Evolutionary conservation across 140 eudicot genomes (phyloP), one percentile per base, ranked within the genome.

Genomic region (Cichorium intybus): DNA sequence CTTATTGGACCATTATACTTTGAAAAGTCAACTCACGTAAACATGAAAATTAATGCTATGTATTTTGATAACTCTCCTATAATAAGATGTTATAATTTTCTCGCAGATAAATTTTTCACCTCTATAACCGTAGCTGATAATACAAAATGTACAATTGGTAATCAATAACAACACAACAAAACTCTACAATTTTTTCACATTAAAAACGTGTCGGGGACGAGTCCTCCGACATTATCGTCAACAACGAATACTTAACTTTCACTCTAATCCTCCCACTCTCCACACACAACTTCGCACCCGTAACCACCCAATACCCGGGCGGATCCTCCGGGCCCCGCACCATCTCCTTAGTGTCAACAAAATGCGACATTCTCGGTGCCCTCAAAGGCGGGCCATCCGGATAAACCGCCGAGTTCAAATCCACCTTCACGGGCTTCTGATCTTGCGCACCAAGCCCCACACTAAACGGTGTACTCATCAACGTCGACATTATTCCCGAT

Each of bases 291-390:
- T 82, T 94, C n/a, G 95, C 97, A n/a, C 97, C 99, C 0, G 95
- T 94, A 11, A 89, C 95, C 71, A 94, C 95, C 99, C 97, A 94
- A 63, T 94, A 86, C 10, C 99, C 99, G 2, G 97, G 99, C 14
- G 95, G 78, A 67, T 89, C 94, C 69, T 89, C 99, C 0, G 99
- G 99, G 18, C 97, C 99, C 75, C 99, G 59, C 37, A 86, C 82
- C 97, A 84, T 94, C 47, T 94, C 99, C 69, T 66, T 78, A 6
- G 95, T 89, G 47, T 94, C 99, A 20, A 94, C 97, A 66, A 89
- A 86, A 33, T 39, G 21, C 0, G 82, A 75, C 90, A 94, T 70
- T 64, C 84, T 94, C 5, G 95, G 97, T 20, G 84, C 60, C 60
- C 77, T 63, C 27, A 78, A 29, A 57, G 99, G 99, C 12, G 99